A percentile compares a stretch with the other conserved stretches of the same genome.
phyloP scores from a whole-genome alignment of 495 filamentous ascomycete genomes.

The Beverwykella pulmonaria region DNA sequence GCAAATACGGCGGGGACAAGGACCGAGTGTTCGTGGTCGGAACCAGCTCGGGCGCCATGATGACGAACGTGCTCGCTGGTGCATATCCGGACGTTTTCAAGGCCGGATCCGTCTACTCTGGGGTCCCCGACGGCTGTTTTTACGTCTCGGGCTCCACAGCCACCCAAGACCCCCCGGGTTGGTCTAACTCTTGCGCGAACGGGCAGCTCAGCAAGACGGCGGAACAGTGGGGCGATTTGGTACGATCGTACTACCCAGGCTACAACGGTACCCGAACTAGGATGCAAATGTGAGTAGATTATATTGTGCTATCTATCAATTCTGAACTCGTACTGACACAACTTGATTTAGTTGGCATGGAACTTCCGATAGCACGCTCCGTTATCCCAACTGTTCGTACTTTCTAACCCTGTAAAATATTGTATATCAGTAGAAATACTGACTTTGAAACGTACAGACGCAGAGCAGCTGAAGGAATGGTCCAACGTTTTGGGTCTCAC shows the following conservation, averaged over 20 bases:
- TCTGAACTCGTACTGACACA: not conserved
- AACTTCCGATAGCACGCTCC: constrained; percentile 53
- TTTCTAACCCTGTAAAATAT: not conserved
- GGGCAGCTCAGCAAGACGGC: constrained; percentile 53
- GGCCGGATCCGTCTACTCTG: constrained; percentile 59
- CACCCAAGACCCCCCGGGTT: constrained; percentile 44
- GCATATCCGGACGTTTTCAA: constrained; percentile 62
- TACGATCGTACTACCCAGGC: constrained; percentile 56
- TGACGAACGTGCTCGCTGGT: constrained; percentile 56
- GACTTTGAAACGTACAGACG: constrained; percentile 43
- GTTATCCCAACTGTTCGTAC: constrained; percentile 52
- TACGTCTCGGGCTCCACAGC: constrained; percentile 37
- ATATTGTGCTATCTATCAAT: too few relatives aligned
- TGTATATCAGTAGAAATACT: not conserved
- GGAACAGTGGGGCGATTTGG: constrained; percentile 55
- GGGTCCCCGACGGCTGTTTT: constrained; percentile 67
- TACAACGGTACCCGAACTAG: constrained; percentile 56
- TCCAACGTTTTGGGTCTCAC: constrained; percentile 51
- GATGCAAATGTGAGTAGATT: constrained; percentile 55
- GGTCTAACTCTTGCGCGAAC: constrained; percentile 59
- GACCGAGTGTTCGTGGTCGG: constrained; percentile 54
- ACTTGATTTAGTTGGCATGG: constrained; percentile 49
- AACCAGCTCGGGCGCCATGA: constrained; percentile 57
- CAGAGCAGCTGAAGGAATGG: constrained; percentile 57
- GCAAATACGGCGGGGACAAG: constrained; percentile 53